Evolutionary conservation across 495 filamentous ascomycete genomes (phyloP).

Genomic region (Penicillium alfredii): DNA sequence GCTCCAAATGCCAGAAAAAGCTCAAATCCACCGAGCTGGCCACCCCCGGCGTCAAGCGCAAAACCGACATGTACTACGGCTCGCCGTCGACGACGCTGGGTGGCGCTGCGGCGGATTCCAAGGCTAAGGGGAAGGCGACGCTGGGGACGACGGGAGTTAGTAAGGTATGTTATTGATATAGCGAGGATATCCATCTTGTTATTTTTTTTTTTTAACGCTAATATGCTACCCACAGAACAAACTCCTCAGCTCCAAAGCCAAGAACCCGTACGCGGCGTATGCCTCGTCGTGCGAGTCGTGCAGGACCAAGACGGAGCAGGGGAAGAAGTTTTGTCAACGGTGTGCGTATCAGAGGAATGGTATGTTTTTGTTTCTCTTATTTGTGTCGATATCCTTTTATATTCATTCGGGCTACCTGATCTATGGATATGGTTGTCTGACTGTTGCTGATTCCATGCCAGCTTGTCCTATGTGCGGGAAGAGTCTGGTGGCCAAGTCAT

Average conservation of each 20-base stretch:
- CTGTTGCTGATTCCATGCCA: constrained; percentile 27
- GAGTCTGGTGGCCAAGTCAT: constrained; percentile 41
- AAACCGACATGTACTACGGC: constrained; percentile 67
- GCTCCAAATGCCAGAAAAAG: constrained; percentile 60
- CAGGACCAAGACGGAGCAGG: constrained; percentile 60
- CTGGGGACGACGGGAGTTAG: constrained; percentile 35
- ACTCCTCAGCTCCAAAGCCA: constrained; percentile 59
- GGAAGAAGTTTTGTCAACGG: constrained; percentile 55
- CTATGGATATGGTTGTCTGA: too few species aligned
- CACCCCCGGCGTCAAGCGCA: constrained; percentile 64
- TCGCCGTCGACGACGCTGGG: constrained; percentile 56
- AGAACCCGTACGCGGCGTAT: constrained; percentile 67
- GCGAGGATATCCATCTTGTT: too few species aligned
- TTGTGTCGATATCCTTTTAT: too few species aligned
- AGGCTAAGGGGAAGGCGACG: constrained; percentile 31
- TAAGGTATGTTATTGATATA: constrained; percentile 27
- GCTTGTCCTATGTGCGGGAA: constrained; percentile 66
- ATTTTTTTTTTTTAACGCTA: constrained; percentile 1
- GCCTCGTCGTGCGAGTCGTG: constrained; percentile 54
- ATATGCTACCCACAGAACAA: constrained; percentile 49
- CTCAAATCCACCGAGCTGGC: constrained; percentile 57
- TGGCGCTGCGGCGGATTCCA: constrained; percentile 45
- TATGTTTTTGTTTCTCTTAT: constrained; percentile 23
- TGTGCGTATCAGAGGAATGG: constrained; percentile 63
- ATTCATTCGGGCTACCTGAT: too few species aligned